Base-by-base conservation (phyloP, 495 filamentous ascomycete species). In the Neurospora discreta region DNA sequence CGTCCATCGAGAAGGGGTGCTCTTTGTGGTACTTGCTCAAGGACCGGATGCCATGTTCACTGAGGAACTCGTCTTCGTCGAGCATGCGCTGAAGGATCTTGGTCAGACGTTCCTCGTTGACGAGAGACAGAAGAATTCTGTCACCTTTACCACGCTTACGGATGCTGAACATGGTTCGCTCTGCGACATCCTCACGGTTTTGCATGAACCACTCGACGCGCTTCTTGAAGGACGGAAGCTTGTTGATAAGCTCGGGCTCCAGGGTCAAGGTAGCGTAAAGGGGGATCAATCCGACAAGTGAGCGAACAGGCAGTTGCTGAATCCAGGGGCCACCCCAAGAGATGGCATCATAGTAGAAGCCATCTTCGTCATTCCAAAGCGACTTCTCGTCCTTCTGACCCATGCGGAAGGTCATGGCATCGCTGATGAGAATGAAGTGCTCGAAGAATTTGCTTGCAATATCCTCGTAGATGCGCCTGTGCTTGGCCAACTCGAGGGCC, bases 361-460 rank as follows among this genome's bases (percentile, higher is more conserved):
- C 91, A 75, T 98, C 95, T 71, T 95, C 85, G 16, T 97, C 93
- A 74, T 97, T 97, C 95, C 95, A 98, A 3, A 98, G 83, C 30
- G 93, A 96, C 73, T 91, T 88, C 72, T 93, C 91, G 26, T 87
- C 82, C 78, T 93, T 90, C 58, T 88, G 89, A 7, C 91, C 93
- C 70, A 87, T 85, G 23, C 92, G 89, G 82, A 91, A 97, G 5
- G 94, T 97, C 95, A 98, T 97, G 39, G 95, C 95, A 84, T 98
- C 95, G 79, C 92, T 95, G 78, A 98, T 98, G 76, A 97, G 90
- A 74, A 98, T 90, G 81, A 98, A 98, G 78, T 98, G 95, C 81
- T 98, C 95, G 77, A 98, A 98, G 85, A 98, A 98, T 79, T 98
- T 98, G 68, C 92, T 95, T 2, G 95, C 95, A 82, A 98, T 97